Evolutionary conservation across 352 stramenopile species (phyloP), one percentile per base, ranked within the genome.

Genomic region (Globisporangium splendens): DNA sequence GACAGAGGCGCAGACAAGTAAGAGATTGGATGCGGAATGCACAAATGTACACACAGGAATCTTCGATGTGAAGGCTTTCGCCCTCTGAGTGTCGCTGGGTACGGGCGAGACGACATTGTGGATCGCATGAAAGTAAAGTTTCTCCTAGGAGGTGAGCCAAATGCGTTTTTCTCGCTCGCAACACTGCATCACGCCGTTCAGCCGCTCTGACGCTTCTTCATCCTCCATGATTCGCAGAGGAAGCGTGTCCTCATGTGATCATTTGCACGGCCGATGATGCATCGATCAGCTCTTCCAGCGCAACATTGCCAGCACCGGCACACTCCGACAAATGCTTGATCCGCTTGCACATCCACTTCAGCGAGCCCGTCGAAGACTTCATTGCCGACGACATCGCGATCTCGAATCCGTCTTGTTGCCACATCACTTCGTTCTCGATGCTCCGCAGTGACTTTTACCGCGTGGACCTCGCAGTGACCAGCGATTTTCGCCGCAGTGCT

Each of bases 331-430:
- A 14, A 17, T 33, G 39, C 43, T 22, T 17, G 8, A 50, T 63
- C 31, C 69, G 68, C 15, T 33, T 89, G n/a, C 60, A 83, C 20
- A 73, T 92, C 41, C 77, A 92, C 59, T 92, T 92, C 62, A 90
- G 79, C 52, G 79, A 89, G 51, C 48, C 76, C 2, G 69, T 92
- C 17, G 61, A 64, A 18, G 78, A 86, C 18, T 87, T 90, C 57
- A 85, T 85, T 15, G 17, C 68, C 20, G 76, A 88, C 15, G 82
- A 92, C 68, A 35, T 92, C 3, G 52, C 57, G 7, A 28, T 56
- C 17, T 46, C 58, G 0, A 66, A 65, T 35, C 17, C 39, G 13
- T 42, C 48, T 22, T 35, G 2, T 8, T 82, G 72, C 52, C 50
- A 44, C 3, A 57, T 89, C 39, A 50, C 56, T 17, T 50, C 33